Evolutionary conservation across 2,329 filamentous ascomycete genomes (phyloP).

Genomic region (Penicillium polonicum): DNA sequence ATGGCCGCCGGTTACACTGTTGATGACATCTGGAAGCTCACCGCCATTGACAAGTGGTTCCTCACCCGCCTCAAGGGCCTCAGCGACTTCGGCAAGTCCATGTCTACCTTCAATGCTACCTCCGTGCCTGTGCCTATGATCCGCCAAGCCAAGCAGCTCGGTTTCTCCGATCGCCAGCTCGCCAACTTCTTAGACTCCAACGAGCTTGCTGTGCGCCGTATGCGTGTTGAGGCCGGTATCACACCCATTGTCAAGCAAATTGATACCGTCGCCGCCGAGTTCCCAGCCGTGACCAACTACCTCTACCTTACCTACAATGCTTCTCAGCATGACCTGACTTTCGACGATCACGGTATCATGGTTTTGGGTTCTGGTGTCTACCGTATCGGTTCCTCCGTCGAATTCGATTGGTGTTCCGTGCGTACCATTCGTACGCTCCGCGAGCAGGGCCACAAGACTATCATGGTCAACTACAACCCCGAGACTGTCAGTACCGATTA

Average conservation of each 20-base stretch:
- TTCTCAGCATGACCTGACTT: conserved; percentile 75
- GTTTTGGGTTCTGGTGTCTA: conserved; percentile 95
- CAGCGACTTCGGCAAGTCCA: conserved; percentile 80
- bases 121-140: conserved; percentile 65
- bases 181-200: conserved; percentile 94
- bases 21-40: conserved; percentile 97
- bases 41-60: conserved; percentile 99
- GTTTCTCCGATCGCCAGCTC: conserved; percentile 90
- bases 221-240: conserved; percentile 83
- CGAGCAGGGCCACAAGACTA: conserved; percentile 80
- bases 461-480: conserved; percentile 95
- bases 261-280: conserved; percentile 95
- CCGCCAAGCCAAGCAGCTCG: conserved; percentile 84
- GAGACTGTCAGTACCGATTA: conserved; percentile 90
- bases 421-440: conserved; percentile 88
- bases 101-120: conserved; percentile 69
- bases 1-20: conserved; percentile 94
- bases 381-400: conserved; percentile 93
- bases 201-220: conserved; percentile 80
- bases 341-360: conserved; percentile 91
- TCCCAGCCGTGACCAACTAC: conserved; percentile 92
- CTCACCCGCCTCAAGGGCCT: conserved; percentile 85
- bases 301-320: conserved; percentile 96
- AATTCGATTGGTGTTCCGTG: conserved; percentile 99
- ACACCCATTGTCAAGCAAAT: conserved; percentile 95